Evolutionary conservation across 2,329 filamentous ascomycete species (phyloP).

Genomic region (Ophiocordyceps camponoti-leonardi): DNA sequence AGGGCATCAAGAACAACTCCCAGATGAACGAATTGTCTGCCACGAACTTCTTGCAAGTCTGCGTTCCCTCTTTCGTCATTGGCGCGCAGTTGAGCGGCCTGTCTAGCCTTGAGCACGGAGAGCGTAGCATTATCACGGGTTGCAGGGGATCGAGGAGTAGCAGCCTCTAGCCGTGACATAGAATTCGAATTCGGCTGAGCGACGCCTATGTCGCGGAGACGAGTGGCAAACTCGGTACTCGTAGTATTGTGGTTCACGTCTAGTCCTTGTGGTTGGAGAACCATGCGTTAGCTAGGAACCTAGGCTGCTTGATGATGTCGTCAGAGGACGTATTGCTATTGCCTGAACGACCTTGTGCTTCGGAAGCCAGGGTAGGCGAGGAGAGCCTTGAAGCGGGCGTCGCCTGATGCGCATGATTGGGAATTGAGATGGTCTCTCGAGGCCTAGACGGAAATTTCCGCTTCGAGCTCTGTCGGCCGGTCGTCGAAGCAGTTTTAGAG

Average conservation of each 20-base stretch:
- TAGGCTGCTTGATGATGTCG: neutral
- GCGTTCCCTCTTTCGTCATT: constrained; percentile 25
- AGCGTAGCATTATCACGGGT: constrained; percentile 25
- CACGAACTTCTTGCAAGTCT: constrained; percentile 14
- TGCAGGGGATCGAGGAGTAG: constrained; percentile 5
- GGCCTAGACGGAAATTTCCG: neutral
- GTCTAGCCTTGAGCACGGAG: constrained; percentile 29
- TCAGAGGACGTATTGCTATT: neutral
- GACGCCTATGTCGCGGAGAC: constrained; percentile 36
- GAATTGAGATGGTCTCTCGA: neutral
- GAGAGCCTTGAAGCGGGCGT: neutral
- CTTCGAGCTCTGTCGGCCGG: neutral
- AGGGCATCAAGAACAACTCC: constrained; percentile 28
- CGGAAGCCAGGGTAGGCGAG: neutral
- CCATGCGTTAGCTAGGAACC: neutral
- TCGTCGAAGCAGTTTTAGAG: neutral
- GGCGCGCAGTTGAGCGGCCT: constrained; percentile 23
- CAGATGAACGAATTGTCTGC: constrained; percentile 28
- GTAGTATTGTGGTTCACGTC: constrained; percentile 19
- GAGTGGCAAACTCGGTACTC: constrained; percentile 32
- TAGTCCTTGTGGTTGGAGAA: constrained; percentile 14
- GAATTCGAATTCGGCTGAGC: constrained; percentile 35
- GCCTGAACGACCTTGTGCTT: neutral
- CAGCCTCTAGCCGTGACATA: constrained; percentile 31
- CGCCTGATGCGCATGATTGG: neutral